These are phyloP conservation scores for Hippophae rhamnoides DNA, from an alignment of 306 rosid genomes.

Conservation along the genomic window DNA sequence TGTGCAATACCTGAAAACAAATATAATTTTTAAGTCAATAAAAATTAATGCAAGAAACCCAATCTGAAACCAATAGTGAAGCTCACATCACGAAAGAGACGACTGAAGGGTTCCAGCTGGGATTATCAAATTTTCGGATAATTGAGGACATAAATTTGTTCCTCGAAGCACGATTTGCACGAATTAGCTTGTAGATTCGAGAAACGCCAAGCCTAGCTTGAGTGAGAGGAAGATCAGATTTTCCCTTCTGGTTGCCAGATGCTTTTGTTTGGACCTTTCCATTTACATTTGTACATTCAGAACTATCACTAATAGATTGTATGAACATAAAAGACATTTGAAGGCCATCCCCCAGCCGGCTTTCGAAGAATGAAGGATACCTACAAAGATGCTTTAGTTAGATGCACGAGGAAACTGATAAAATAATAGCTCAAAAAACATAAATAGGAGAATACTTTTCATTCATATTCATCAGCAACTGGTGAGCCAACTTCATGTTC, in stretches of 20 bases:
- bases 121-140: slow-evolving; percentile 79
- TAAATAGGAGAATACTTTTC: slow-evolving; percentile 57
- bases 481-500: slow-evolving; percentile 85
- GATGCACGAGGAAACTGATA: slow-evolving; percentile 11
- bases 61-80: slow-evolving; percentile 10
- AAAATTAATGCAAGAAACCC: slow-evolving; percentile 14
- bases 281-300: slow-evolving; percentile 35
- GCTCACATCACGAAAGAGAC: slow-evolving; percentile 81
- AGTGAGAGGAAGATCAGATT: slow-evolving; percentile 53
- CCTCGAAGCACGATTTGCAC: slow-evolving; percentile 79
- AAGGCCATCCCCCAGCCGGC: slow-evolving; percentile 97
- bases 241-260: slow-evolving; percentile 49
- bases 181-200: slow-evolving; percentile 96
- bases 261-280: slow-evolving; percentile 37
- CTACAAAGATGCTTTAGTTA: slow-evolving; percentile 46
- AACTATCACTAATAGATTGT: slow-evolving; percentile 43
- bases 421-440: slow-evolving; percentile 13
- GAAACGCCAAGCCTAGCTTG: slow-evolving; percentile 95
- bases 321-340: slow-evolving; percentile 85
- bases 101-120: slow-evolving; percentile 54
- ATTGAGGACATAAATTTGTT: slow-evolving; percentile 93
- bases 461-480: slow-evolving; percentile 89
- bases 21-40: slow-evolving; percentile 12
- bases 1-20: slow-evolving; percentile 65
- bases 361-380: slow-evolving; percentile 97